Evolutionary conservation across 768 basidiomycete genomes (phyloP).

Genomic region (Suillus alpinus): DNA sequence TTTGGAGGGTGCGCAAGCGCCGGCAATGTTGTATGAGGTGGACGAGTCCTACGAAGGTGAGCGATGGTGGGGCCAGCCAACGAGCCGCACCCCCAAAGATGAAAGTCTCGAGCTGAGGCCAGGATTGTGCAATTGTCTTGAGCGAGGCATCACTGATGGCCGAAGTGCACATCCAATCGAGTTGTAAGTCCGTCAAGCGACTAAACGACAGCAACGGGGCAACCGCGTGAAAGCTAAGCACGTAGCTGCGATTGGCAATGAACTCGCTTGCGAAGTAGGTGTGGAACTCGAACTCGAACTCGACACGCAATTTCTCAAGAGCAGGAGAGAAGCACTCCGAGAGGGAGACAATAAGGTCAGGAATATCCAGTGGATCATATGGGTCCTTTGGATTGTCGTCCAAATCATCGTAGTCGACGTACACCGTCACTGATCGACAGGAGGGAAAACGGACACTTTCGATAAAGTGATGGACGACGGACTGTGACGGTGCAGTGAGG

Average conservation of each 20-base stretch:
- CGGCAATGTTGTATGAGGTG: not conserved
- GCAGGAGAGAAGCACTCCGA: not conserved
- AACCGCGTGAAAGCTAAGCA: not conserved
- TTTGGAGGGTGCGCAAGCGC: not conserved
- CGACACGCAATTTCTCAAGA: not conserved
- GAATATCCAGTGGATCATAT: not conserved
- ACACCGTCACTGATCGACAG: too few species aligned
- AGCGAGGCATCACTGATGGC: not conserved
- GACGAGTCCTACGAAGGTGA: not conserved
- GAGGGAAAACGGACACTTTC: not conserved
- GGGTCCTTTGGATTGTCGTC: too few species aligned
- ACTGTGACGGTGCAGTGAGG: not conserved
- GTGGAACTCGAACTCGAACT: not conserved
- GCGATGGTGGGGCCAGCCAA: not conserved
- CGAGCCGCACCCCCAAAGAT: not conserved
- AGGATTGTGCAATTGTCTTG: not conserved
- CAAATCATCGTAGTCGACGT: too few species aligned
- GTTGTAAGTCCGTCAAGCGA: not conserved
- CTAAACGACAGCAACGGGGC: not conserved
- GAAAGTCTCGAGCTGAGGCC: not conserved
- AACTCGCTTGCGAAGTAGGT: too few species aligned
- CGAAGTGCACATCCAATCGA: not conserved
- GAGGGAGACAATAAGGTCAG: not conserved
- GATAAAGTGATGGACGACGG: not conserved
- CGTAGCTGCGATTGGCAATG: not conserved